Percentiles rank a stretch among this genome's conserved stretches.
phyloP scores from a whole-genome alignment of 1,284 basidiomycete species.

The Malassezia vespertilionis region DNA sequence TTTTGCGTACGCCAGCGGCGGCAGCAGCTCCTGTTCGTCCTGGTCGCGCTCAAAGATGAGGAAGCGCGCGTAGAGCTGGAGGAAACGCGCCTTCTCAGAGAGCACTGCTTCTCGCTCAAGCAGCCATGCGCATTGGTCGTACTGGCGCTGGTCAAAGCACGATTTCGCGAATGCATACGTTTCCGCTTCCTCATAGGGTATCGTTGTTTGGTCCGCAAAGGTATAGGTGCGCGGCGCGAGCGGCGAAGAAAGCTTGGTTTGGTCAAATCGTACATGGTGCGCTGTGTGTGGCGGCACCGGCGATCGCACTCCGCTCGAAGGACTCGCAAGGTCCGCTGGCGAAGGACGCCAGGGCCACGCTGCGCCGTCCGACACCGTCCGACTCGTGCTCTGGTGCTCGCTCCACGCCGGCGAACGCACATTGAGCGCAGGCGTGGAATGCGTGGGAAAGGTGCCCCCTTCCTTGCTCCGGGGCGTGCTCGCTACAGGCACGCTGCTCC shows the following conservation, averaged over 20 bases:
- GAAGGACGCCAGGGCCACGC: background rate
- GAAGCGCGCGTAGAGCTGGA: conserved; percentile 70
- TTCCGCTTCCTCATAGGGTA: conserved; percentile 20
- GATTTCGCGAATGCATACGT: conserved; percentile 61
- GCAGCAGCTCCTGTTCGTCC: conserved; percentile 26
- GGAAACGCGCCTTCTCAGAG: conserved; percentile 58
- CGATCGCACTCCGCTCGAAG: too few relatives aligned
- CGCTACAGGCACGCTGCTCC: background rate
- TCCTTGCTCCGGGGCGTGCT: conserved; percentile 1
- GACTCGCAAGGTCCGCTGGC: background rate
- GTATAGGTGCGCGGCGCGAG: too few relatives aligned
- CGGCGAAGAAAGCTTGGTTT: background rate
- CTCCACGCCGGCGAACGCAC: conserved; percentile 11
- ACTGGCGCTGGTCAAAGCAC: conserved; percentile 69
- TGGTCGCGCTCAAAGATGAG: conserved; percentile 50
- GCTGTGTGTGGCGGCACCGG: background rate
- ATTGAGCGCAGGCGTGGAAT: conserved; percentile 39
- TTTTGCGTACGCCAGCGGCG: conserved; percentile 20
- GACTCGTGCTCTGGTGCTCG: conserved; percentile 12
- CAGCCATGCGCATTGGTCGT: conserved; percentile 58
- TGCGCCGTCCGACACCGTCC: conserved; percentile 18
- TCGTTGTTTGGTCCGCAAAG: too few relatives aligned
- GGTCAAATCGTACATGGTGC: conserved; percentile 6
- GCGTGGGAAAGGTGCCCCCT: conserved; percentile 22
- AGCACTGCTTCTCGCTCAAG: conserved; percentile 18